Percentiles rank a stretch among this genome's conserved stretches.
These are phyloP conservation scores for Paraphoma sp. DNA, from an alignment of 2,329 filamentous ascomycete species.

Conservation along the genomic window DNA sequence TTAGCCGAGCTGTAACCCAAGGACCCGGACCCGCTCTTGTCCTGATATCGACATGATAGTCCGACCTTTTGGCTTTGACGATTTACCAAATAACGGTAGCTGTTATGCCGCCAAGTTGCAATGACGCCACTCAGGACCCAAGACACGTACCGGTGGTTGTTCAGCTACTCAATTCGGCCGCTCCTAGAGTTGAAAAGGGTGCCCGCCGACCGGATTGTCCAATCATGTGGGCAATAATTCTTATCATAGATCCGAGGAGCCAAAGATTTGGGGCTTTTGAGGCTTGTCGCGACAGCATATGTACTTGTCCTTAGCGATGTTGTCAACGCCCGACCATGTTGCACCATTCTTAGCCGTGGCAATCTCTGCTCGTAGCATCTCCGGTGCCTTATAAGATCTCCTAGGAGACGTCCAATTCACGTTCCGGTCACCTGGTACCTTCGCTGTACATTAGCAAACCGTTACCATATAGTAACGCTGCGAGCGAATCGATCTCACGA, in stretches of 20 bases:
- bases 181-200: too few species aligned
- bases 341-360: conserved; percentile 23
- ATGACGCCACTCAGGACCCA: conserved; percentile 1
- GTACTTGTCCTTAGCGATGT: conserved; percentile 16
- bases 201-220: not conserved
- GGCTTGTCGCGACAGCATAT: conserved; percentile 11
- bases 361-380: conserved; percentile 3
- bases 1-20: not conserved
- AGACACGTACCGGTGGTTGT: not conserved
- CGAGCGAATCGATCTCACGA: conserved; percentile 7
- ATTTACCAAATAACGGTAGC: not conserved
- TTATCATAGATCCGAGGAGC: conserved; percentile 7
- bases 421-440: conserved; percentile 9
- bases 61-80: not conserved
- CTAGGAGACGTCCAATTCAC: conserved; percentile 11
- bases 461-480: conserved; percentile 11
- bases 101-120: not conserved
- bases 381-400: conserved; percentile 21
- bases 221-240: not conserved
- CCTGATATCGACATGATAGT: not conserved
- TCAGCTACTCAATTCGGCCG: not conserved
- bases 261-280: conserved; percentile 2
- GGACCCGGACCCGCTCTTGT: not conserved
- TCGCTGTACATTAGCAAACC: conserved; percentile 7
- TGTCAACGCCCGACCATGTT: conserved; percentile 22